Conservation (phyloP, 2,329 filamentous ascomycete species). For the Parastagonospora avenae region DNA sequence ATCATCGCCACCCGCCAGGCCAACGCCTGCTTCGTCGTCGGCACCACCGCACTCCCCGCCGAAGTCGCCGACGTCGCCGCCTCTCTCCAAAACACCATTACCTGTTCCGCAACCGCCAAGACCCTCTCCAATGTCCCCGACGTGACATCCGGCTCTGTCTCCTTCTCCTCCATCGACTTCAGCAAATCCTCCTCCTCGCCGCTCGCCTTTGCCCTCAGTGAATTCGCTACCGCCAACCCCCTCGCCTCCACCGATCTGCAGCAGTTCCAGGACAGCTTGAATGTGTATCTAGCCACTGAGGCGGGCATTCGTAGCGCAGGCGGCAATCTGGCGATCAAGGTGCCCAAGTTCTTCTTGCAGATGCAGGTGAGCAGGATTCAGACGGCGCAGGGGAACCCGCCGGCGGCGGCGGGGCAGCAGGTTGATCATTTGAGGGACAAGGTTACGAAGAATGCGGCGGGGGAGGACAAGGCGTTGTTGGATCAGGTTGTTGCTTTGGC, state of each 20-base stretch:
- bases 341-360: constrained; percentile 67
- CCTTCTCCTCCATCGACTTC: constrained; percentile 64
- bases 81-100: constrained; percentile 52
- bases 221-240: constrained; percentile 59
- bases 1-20: constrained; percentile 22
- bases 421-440: constrained; percentile 64
- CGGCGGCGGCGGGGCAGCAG: constrained; percentile 57
- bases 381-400: constrained; percentile 63
- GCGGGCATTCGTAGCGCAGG: constrained; percentile 61
- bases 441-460: constrained; percentile 61
- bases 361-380: constrained; percentile 65
- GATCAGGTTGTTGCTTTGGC: constrained; percentile 56
- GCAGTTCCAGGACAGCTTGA: constrained; percentile 59
- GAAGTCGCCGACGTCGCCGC: constrained; percentile 55
- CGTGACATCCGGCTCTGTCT: constrained; percentile 57
- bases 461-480: constrained; percentile 56
- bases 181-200: constrained; percentile 54
- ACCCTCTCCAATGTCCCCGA: constrained; percentile 63
- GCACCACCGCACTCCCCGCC: constrained; percentile 55
- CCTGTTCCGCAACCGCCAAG: constrained; percentile 54
- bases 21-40: constrained; percentile 61
- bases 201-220: constrained; percentile 59
- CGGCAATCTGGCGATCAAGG: constrained; percentile 62
- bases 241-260: constrained; percentile 58
- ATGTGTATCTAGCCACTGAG: constrained; percentile 65